A percentile compares a stretch with the other conserved stretches of the same genome.
Evolutionary conservation across 345 rosid genomes (phyloP).

Genomic region (Pistacia vera): DNA sequence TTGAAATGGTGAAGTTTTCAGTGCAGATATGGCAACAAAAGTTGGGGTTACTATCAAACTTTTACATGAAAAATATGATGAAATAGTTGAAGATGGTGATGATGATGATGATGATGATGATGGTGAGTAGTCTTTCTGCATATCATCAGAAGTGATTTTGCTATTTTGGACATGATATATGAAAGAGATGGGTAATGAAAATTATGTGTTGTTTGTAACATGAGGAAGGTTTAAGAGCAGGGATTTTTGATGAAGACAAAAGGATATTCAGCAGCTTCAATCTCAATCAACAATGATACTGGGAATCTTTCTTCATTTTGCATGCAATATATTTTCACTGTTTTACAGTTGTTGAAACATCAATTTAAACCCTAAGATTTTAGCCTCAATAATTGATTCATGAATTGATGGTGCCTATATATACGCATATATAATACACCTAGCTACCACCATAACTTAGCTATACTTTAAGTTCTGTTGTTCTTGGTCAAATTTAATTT

Average conservation of each 20-base stretch:
- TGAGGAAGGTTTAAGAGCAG: background rate
- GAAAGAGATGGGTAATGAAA: constrained; percentile 4
- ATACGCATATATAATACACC: no score
- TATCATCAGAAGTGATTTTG: background rate
- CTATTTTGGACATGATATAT: background rate
- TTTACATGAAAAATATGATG: no score
- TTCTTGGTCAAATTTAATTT: background rate
- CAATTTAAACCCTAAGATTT: background rate
- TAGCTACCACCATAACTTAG: no score
- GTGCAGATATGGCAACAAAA: constrained; percentile 1
- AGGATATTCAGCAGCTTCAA: background rate
- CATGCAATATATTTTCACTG: constrained; percentile 1
- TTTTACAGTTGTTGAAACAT: background rate
- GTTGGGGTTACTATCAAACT: background rate
- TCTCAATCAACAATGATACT: background rate
- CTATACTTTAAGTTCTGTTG: no score
- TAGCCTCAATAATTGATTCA: background rate
- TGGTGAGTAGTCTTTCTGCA: background rate
- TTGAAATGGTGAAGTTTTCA: background rate
- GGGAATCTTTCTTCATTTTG: background rate
- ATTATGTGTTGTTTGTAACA: background rate
- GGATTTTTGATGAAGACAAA: no score
- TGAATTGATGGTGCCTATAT: background rate
- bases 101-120: background rate
- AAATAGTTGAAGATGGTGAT: background rate